Conservation (phyloP, 306 rosid genomes). For the Delonix regia region DNA sequence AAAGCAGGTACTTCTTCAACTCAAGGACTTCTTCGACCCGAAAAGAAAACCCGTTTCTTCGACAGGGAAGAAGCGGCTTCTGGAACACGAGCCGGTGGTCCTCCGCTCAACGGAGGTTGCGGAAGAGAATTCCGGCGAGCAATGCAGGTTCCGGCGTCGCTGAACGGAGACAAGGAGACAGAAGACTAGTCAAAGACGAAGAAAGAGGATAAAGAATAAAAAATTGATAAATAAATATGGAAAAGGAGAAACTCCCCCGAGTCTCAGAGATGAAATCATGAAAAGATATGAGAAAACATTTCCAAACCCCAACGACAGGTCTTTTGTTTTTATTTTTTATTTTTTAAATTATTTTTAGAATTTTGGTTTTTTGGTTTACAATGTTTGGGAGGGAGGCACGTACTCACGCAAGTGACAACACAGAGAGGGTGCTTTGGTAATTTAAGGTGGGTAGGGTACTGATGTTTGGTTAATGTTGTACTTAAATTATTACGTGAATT, state of each 20-base stretch:
- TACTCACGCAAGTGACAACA: slow-evolving; percentile 22
- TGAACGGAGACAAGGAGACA: slow-evolving; percentile 42
- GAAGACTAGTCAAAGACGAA: slow-evolving; percentile 60
- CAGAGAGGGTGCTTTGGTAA: slow-evolving; percentile 21
- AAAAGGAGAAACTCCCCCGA: slow-evolving; percentile 26
- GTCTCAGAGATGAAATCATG: slow-evolving; percentile 3
- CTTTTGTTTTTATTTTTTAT: not conserved
- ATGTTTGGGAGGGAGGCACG: slow-evolving; percentile 29
- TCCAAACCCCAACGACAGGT: not conserved
- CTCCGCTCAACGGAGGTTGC: not conserved
- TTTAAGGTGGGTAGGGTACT: not conserved
- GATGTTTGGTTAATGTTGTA: too few relatives aligned
- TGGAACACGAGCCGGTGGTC: slow-evolving; percentile 9
- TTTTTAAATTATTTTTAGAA: not conserved
- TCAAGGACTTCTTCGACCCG: slow-evolving; percentile 34
- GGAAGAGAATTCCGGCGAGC: slow-evolving; percentile 21
- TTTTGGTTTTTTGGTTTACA: not conserved
- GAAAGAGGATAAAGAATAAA: slow-evolving; percentile 29
- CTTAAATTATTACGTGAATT: too few relatives aligned
- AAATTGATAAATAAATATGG: not conserved
- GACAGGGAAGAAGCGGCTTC: slow-evolving; percentile 20
- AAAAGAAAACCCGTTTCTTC: slow-evolving; percentile 12
- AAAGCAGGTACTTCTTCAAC: slow-evolving; percentile 42
- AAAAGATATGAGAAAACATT: slow-evolving; percentile 13
- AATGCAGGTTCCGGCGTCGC: slow-evolving; percentile 37